A percentile compares a stretch with the other conserved stretches of the same genome.
Conservation (phyloP, 345 rosid genomes). For the Pistacia integerrima region DNA sequence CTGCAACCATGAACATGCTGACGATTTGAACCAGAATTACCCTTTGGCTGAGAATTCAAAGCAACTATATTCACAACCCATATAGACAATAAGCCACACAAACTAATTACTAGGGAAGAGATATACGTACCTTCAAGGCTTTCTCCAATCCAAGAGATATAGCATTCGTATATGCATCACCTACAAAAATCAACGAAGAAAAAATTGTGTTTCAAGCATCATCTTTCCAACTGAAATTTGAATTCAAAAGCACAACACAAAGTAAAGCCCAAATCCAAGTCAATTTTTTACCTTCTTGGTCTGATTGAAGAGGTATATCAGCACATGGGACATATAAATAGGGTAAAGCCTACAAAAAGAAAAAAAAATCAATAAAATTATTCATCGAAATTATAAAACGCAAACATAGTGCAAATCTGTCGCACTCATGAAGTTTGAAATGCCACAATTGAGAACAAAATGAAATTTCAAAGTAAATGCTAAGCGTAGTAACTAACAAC, state of each 20-base stretch:
- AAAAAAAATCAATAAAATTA: not conserved
- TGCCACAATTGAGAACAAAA: not conserved
- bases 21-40: slow-evolving; percentile 62
- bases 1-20: slow-evolving; percentile 85
- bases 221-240: not conserved
- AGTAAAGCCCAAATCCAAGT: not conserved
- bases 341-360: slow-evolving; percentile 74
- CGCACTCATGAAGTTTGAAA: not conserved
- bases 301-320: slow-evolving; percentile 49
- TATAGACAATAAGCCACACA: slow-evolving; percentile 10
- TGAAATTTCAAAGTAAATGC: not conserved
- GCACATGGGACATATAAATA: slow-evolving; percentile 79
- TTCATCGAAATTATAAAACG: no score
- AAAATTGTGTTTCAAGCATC: not conserved
- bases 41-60: slow-evolving; percentile 61
- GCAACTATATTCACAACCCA: slow-evolving; percentile 17
- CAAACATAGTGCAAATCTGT: not conserved
- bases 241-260: not conserved
- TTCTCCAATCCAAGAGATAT: slow-evolving; percentile 73
- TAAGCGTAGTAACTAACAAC: not conserved
- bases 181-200: slow-evolving; percentile 42
- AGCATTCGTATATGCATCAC: slow-evolving; percentile 45
- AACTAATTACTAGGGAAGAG: slow-evolving; percentile 5
- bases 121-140: slow-evolving; percentile 68
- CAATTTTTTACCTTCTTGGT: slow-evolving; percentile 49